Conservation (phyloP, 2,329 filamentous ascomycete genomes). For the Ophiostoma montium region DNA sequence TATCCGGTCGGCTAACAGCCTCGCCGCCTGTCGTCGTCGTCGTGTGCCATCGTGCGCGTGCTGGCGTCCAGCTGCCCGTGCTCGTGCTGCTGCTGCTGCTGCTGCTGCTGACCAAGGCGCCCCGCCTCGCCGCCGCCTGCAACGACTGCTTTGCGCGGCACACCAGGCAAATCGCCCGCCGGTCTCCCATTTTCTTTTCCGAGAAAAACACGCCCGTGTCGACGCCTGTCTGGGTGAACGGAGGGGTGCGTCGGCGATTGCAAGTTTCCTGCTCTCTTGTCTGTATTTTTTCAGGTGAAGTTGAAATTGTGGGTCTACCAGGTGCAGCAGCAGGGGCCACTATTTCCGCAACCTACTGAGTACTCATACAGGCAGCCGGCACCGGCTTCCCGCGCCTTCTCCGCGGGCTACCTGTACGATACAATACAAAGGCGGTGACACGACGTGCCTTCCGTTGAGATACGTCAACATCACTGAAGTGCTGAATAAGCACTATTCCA, state of each 20-base stretch:
- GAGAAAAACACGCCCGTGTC: neutral
- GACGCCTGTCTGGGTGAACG: neutral
- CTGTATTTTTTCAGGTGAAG: neutral
- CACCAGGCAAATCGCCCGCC: conserved; percentile 12
- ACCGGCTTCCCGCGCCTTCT: no score
- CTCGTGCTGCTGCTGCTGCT: neutral
- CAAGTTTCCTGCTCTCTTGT: neutral
- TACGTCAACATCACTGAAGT: no score
- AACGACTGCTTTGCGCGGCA: conserved; percentile 10
- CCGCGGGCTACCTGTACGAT: no score
- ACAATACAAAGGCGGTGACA: no score
- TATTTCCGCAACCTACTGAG: no score
- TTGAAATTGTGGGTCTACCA: neutral
- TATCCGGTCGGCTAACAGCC: neutral
- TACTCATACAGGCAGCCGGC: no score
- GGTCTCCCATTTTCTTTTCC: conserved; percentile 10
- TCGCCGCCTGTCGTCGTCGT: neutral
- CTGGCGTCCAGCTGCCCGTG: neutral
- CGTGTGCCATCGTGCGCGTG: conserved; percentile 7
- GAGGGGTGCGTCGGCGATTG: no score
- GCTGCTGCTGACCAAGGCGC: neutral
- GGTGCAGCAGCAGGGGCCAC: no score
- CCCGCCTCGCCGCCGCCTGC: neutral
- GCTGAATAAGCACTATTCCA: no score
- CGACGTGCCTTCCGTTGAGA: no score